Percentiles rank a stretch among this genome's conserved stretches.
These are phyloP conservation scores for Clavulina sp. DNA, from an alignment of 768 basidiomycete species.

Conservation along the genomic window DNA sequence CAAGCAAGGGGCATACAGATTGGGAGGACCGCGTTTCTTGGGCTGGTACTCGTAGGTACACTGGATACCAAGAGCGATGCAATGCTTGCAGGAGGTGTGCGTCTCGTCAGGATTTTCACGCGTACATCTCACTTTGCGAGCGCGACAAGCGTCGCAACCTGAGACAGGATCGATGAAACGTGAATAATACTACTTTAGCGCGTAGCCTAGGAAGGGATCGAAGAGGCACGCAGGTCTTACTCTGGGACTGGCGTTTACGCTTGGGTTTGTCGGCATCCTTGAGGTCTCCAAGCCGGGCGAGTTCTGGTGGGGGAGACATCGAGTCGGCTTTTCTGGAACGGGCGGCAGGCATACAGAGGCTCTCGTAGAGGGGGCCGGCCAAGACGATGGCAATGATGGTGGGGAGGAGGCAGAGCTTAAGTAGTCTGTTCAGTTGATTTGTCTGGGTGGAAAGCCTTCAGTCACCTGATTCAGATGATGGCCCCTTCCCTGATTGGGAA, in stretches of 20 bases:
- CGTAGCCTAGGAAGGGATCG: neutral
- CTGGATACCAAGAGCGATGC: constrained; percentile 58
- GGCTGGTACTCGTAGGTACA: constrained; percentile 90
- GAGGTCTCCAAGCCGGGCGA: constrained; percentile 21
- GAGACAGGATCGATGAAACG: neutral
- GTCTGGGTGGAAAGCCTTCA: no score
- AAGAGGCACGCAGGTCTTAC: constrained; percentile 24
- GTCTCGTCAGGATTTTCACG: constrained; percentile 41
- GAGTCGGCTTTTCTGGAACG: constrained; percentile 50
- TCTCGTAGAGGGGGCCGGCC: no score
- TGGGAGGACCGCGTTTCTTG: constrained; percentile 85
- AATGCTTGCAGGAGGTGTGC: constrained; percentile 74
- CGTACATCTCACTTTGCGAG: constrained; percentile 73
- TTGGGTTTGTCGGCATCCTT: constrained; percentile 40
- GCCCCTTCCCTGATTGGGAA: no score
- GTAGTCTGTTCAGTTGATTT: no score
- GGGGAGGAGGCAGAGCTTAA: constrained; percentile 13
- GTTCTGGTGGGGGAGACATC: constrained; percentile 38
- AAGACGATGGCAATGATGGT: constrained; percentile 14
- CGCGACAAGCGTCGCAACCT: constrained; percentile 79
- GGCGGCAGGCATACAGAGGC: constrained; percentile 39
- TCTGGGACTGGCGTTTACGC: constrained; percentile 79
- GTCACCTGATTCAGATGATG: no score
- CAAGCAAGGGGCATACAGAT: constrained; percentile 36
- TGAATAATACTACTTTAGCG: neutral